Base-by-base conservation (phyloP, 441 rosid species). In the Croton laevigatus region DNA sequence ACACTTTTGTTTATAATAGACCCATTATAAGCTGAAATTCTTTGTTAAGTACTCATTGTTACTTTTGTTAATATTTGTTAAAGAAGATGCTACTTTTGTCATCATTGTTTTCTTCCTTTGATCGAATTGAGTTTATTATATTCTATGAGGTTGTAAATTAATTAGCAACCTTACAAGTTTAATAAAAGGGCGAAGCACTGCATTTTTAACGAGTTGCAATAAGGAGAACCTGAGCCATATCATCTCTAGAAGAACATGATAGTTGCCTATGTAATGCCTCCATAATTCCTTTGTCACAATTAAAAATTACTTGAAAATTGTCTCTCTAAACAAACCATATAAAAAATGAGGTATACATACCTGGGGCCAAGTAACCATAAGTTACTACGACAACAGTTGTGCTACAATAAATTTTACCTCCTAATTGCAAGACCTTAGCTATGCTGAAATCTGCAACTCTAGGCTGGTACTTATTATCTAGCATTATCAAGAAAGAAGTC, bases 381-480 rank as follows among this genome's bases (percentile, higher is more conserved):
- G 97, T 94, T 65, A 97, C 98, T 5, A 93, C 98, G 13, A 90
- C 76, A 48, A 84, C 87, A 32, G 97, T 91, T n/a, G 92, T 85
- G 63, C 89, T 94, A 4, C 91, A 94, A 73, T 94, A 97, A 82
- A 81, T 90, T 36, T 90, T 83, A 17, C 96, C 91, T 81, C 94
- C 79, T 12, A 92, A 93, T 67, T 86, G 94, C 82, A 91, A 78
- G 54, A 94, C 97, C 83, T 94, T 94, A 80, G 98, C 98, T 69
- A 91, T 85, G 66, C 97, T 97, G 38, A 94, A 94, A 68, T 94
- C 97, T 61, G 98, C 98, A 62, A 94, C 90, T 75, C 88, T 91
- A 37, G 98, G 92, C 80, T 85, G 90, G 77, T 79, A 88, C 69
- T 90, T 82, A 44, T 77, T 78, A 71, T 94, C 97, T 0, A 94